Evolutionary conservation across 345 rosid species (phyloP), one percentile per base, ranked within the genome.

Genomic region (Populus tremula): DNA sequence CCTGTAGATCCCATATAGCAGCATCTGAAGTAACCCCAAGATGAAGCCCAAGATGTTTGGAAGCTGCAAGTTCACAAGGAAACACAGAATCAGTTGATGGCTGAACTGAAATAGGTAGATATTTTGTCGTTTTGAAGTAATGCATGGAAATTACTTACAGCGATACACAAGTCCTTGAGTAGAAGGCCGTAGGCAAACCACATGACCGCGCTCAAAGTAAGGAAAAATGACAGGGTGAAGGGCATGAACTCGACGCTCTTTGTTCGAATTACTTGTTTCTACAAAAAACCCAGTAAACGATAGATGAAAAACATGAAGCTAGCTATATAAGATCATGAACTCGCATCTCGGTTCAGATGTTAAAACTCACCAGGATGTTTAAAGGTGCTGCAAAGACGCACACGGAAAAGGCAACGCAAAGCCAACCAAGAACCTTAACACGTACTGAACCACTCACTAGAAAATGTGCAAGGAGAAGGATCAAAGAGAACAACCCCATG

Each of bases 161-260:
- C 92, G 29, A 96, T 84, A 71, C 98, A 90, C 8, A 85, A 70
- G 84, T 96, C 96, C 36, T 84, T 78, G 4, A 66, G 67, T 68
- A 90, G 82, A 31, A 92, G 74, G 6, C 99, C 99, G 59, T 93
- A 96, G 35, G 84, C 83, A 78, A 93, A 92, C 99, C 99, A 93
- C 84, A 87, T 82, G 31, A 89, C 69, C 17, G 99, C 99, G 69
- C 91, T 89, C 74, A 93, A 33, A 27, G 98, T 93, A 38, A 96
- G 94, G 86, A 85, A 92, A 81, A 93, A 85, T 17, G 99, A 93
- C 25, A 96, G 77, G 75, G 82, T 81, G 75, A 96, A 89, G 2
- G 99, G 99, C 99, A 96, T 96, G 86, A 88, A 96, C 75, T 92
- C 97, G 11, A 96, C 99, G 54, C 99, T 96, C 63, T 78, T 89